Percentiles rank a stretch among this genome's conserved stretches.
Evolutionary conservation across 495 filamentous ascomycete species (phyloP).

Genomic region (Talaromyces ruber): DNA sequence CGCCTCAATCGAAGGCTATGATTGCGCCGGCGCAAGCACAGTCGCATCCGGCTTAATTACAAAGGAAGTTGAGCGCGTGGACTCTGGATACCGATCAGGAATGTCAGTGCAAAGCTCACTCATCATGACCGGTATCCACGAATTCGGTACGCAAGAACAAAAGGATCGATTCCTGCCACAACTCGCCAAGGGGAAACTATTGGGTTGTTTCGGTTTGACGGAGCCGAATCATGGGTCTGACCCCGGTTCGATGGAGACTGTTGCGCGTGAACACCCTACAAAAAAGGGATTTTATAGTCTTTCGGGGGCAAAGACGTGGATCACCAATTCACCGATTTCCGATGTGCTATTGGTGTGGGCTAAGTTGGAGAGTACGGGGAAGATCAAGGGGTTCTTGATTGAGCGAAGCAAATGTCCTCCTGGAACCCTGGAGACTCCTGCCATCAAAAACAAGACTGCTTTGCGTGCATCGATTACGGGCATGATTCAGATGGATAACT

Average conservation of each 20-base stretch:
- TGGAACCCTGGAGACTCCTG: conserved; percentile 84
- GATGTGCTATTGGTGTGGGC: conserved; percentile 93
- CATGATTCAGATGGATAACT: conserved; percentile 93
- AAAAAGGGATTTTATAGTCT: conserved; percentile 80
- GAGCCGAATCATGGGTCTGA: conserved; percentile 98
- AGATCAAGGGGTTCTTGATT: conserved; percentile 90
- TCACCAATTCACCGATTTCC: conserved; percentile 93
- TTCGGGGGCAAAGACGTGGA: conserved; percentile 93
- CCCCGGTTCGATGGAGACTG: conserved; percentile 91
- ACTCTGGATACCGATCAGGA: conserved; percentile 89
- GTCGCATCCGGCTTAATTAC: conserved; percentile 92
- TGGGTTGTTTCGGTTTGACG: conserved; percentile 91
- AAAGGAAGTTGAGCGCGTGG: conserved; percentile 90
- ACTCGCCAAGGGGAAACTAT: conserved; percentile 77
- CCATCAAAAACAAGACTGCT: conserved; percentile 91
- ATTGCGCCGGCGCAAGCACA: conserved; percentile 85
- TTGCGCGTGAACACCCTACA: conserved; percentile 73
- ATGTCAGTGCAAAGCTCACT: conserved; percentile 95
- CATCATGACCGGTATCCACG: conserved; percentile 93
- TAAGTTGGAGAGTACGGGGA: conserved; percentile 79
- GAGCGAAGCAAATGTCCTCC: conserved; percentile 74
- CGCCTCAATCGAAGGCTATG: conserved; percentile 86
- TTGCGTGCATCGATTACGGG: conserved; percentile 90
- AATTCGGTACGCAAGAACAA: conserved; percentile 81
- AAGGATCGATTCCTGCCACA: conserved; percentile 81